Percentiles rank a stretch among this genome's conserved stretches.
phyloP scores from a whole-genome alignment of 2,329 filamentous ascomycete species.

The Endocalyx cinctus region DNA sequence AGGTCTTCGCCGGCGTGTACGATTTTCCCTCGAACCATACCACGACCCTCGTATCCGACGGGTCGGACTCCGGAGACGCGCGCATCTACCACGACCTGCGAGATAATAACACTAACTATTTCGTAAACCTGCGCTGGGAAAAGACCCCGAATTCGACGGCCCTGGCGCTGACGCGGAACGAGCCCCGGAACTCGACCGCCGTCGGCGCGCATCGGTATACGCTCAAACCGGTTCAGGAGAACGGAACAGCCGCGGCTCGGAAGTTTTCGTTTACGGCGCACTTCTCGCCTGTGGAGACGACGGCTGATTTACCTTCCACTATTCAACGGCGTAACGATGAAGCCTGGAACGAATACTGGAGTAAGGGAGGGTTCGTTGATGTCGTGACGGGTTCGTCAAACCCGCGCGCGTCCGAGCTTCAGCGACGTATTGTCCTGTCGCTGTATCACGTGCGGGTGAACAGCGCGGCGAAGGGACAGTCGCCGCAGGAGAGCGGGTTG shows the following conservation, averaged over 20 bases:
- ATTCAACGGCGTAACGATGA: constrained; percentile 19
- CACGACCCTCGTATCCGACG: constrained; percentile 22
- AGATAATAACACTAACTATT: constrained; percentile 35
- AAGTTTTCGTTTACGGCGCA: constrained; percentile 29
- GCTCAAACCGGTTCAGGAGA: constrained; percentile 13
- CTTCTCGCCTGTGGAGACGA: constrained; percentile 24
- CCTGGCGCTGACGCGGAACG: constrained; percentile 18
- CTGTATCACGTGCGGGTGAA: constrained; percentile 41
- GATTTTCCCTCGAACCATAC: constrained; percentile 35
- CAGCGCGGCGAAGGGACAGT: constrained; percentile 30
- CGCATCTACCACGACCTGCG: constrained; percentile 34
- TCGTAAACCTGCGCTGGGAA: constrained; percentile 34
- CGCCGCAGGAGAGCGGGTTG: constrained; percentile 39
- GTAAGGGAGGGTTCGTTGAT: constrained; percentile 37
- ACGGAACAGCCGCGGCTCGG: background rate
- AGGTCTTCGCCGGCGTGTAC: constrained; percentile 37
- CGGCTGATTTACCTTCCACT: constrained; percentile 17
- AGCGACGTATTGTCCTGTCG: constrained; percentile 38
- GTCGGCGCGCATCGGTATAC: constrained; percentile 29
- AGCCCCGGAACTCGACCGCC: constrained; percentile 17
- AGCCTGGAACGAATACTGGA: constrained; percentile 34
- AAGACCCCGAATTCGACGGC: constrained; percentile 9
- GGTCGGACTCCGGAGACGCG: constrained; percentile 11
- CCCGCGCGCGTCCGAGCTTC: constrained; percentile 34
- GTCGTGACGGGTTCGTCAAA: constrained; percentile 30